Conservation (phyloP, 306 rosid species). For the Gastrolobium villosum region DNA sequence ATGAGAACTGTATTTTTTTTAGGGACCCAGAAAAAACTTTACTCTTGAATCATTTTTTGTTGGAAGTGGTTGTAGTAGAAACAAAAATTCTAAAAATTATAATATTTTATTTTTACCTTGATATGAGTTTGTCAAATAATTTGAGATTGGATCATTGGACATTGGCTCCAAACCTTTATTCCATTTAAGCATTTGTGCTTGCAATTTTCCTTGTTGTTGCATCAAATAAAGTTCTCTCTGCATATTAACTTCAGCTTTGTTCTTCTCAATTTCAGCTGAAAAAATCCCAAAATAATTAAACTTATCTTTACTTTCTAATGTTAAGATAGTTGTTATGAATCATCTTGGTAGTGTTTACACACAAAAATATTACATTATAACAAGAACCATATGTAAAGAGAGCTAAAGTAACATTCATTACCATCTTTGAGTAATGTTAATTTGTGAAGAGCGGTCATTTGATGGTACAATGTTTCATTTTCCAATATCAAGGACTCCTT, state of each 20-base stretch:
- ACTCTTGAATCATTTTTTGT: too few species aligned
- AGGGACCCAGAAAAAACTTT: too few species aligned
- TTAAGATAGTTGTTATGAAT: neutral
- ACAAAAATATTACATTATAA: neutral
- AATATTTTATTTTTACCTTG: constrained; percentile 34
- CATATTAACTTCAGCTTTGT: constrained; percentile 50
- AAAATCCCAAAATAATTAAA: neutral
- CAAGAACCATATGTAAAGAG: neutral
- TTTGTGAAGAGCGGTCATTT: constrained; percentile 25
- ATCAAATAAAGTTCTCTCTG: constrained; percentile 42
- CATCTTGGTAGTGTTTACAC: neutral
- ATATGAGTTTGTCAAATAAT: neutral
- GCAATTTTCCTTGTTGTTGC: neutral
- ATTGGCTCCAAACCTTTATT: neutral
- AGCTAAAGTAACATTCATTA: constrained; percentile 13
- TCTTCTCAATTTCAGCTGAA: constrained; percentile 58
- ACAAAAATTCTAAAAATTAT: neutral
- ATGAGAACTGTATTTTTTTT: too few species aligned
- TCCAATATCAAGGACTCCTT: constrained; percentile 49
- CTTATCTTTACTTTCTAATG: neutral
- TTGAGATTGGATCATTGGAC: neutral
- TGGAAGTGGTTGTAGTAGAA: neutral
- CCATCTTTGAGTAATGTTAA: constrained; percentile 44
- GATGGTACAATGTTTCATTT: constrained; percentile 44
- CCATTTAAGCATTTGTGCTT: neutral